phyloP scores from a whole-genome alignment of 2,329 filamentous ascomycete genomes.

The Alternaria sp. region DNA sequence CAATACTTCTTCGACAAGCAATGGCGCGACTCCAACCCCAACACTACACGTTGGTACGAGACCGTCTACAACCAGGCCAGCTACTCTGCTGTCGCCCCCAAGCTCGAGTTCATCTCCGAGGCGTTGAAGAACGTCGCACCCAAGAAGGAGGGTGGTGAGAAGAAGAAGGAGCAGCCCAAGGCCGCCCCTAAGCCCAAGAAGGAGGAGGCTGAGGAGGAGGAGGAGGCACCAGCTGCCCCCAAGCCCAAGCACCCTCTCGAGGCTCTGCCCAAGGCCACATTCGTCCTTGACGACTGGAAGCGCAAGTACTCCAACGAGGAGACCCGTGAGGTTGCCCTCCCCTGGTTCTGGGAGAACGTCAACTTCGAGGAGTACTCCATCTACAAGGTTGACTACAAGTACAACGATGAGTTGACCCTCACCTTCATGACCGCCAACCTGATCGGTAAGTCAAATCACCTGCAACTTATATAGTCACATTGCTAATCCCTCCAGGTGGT shows the following conservation, averaged over 20 bases:
- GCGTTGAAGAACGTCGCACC: slow-evolving; percentile 74
- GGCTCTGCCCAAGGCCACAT: slow-evolving; percentile 76
- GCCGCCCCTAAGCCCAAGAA: slow-evolving; percentile 60
- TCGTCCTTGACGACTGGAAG: slow-evolving; percentile 97
- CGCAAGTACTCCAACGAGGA: slow-evolving; percentile 98
- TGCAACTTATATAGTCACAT: background rate
- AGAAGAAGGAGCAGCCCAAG: slow-evolving; percentile 77
- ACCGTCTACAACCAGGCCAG: slow-evolving; percentile 92
- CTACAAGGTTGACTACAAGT: slow-evolving; percentile 97
- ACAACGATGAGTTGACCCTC: slow-evolving; percentile 96
- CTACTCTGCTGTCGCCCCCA: slow-evolving; percentile 79
- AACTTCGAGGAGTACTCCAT: slow-evolving; percentile 95
- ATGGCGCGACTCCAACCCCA: slow-evolving; percentile 83
- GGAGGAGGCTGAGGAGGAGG: slow-evolving; percentile 66
- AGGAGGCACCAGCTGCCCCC: slow-evolving; percentile 67
- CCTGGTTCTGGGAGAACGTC: slow-evolving; percentile 98
- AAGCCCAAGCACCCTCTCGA: slow-evolving; percentile 98
- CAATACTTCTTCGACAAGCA: slow-evolving; percentile 92
- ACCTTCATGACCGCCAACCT: slow-evolving; percentile 99
- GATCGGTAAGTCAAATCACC: slow-evolving; percentile 67
- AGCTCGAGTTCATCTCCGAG: slow-evolving; percentile 81
- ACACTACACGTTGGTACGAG: slow-evolving; percentile 90
- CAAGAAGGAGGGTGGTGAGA: slow-evolving; percentile 70
- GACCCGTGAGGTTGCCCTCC: slow-evolving; percentile 78
- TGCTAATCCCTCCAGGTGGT: slow-evolving; percentile 63